phyloP scores from a whole-genome alignment of 306 rosid species.

The Sesbania bispinosa region DNA sequence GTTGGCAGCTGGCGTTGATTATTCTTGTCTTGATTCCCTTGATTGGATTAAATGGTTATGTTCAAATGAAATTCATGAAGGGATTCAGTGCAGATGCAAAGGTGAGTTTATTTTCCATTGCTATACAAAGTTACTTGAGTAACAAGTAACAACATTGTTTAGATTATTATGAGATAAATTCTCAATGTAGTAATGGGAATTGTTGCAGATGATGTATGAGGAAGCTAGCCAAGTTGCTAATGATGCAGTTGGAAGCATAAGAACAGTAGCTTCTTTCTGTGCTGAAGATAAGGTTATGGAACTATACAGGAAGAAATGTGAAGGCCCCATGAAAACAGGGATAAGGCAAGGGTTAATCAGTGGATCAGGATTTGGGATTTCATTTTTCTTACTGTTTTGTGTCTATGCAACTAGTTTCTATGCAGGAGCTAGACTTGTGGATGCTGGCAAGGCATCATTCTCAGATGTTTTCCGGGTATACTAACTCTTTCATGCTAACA shows the following conservation, averaged over 20 bases:
- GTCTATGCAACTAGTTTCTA: conserved; percentile 80
- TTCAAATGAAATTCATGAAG: conserved; percentile 73
- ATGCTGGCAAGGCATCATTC: conserved; percentile 53
- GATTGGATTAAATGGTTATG: conserved; percentile 60
- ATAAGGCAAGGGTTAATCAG: conserved; percentile 73
- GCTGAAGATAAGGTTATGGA: conserved; percentile 92
- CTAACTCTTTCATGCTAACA: not conserved
- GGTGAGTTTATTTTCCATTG: conserved; percentile 38
- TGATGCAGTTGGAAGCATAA: conserved; percentile 90
- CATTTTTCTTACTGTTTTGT: conserved; percentile 56
- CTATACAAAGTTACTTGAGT: not conserved
- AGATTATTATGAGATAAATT: not conserved
- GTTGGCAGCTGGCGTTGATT: conserved; percentile 69
- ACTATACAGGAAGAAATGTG: conserved; percentile 67
- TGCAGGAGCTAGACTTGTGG: conserved; percentile 67
- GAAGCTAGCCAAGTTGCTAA: conserved; percentile 90
- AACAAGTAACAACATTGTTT: too few species aligned
- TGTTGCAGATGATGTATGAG: conserved; percentile 71
- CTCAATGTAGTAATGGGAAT: not conserved
- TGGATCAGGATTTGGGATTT: conserved; percentile 75
- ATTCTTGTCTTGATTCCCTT: conserved; percentile 65
- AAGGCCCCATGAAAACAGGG: conserved; percentile 75
- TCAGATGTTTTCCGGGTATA: conserved; percentile 65
- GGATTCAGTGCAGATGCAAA: conserved; percentile 82
- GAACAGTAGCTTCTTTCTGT: conserved; percentile 86